These are phyloP conservation scores for Papiliotrema nemorosa DNA, from an alignment of 1,284 basidiomycete species.

Conservation along the genomic window DNA sequence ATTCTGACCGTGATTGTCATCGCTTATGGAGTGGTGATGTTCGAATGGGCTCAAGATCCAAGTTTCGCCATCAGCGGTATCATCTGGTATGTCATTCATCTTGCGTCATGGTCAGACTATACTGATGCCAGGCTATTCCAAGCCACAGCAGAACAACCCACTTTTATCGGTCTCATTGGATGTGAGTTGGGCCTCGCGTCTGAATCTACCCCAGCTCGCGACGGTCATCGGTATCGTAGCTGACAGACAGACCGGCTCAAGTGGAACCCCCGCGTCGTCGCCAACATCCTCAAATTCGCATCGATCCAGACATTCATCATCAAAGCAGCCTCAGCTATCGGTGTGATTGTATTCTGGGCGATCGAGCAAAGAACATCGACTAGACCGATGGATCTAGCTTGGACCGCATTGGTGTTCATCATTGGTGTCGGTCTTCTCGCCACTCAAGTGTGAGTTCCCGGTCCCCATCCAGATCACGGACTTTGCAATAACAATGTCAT, in stretches of 20 bases:
- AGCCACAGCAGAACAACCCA: conserved; percentile 29
- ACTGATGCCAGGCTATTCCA: too few relatives aligned
- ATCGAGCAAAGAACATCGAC: not conserved
- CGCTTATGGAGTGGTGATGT: conserved; percentile 14
- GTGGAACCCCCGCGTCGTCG: not conserved
- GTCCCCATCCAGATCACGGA: not conserved
- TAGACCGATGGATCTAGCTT: not conserved
- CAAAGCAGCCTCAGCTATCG: not conserved
- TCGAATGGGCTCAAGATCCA: conserved; percentile 21
- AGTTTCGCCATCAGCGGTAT: not conserved
- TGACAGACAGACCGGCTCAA: not conserved
- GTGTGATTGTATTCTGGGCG: not conserved
- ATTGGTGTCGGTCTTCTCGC: not conserved
- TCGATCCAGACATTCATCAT: not conserved
- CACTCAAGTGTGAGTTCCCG: not conserved
- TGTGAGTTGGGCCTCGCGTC: conserved; percentile 13
- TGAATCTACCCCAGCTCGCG: too few relatives aligned
- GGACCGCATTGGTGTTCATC: not conserved
- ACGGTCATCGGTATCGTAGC: too few relatives aligned
- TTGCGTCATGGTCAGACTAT: too few relatives aligned
- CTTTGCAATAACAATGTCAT: not conserved
- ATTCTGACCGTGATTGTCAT: conserved; percentile 28
- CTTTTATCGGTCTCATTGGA: conserved; percentile 25
- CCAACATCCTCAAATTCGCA: not conserved
- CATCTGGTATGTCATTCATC: too few relatives aligned